Conservation (phyloP, 805 yeast genomes). For the Torulaspora indica region DNA sequence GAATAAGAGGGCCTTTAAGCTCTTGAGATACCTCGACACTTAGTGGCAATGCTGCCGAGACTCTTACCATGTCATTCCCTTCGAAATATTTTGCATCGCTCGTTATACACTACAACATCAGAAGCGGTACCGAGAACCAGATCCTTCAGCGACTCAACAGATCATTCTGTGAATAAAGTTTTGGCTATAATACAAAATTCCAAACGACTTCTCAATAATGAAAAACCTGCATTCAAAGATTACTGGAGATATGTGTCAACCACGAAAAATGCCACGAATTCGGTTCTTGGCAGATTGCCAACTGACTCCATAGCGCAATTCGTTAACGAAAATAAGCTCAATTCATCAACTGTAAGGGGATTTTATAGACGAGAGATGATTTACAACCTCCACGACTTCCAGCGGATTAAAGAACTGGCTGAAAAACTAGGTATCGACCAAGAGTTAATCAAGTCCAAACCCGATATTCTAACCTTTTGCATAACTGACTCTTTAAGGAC, state of each 20-base stretch:
- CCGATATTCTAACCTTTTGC: slow-evolving; percentile 18
- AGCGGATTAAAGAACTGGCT: neutral
- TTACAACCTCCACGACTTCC: slow-evolving; percentile 1
- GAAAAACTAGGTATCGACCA: neutral
- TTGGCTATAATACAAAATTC: slow-evolving; percentile 1
- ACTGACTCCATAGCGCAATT: slow-evolving; percentile 2
- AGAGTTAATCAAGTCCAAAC: neutral
- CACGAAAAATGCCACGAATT: neutral
- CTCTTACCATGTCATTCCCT: neutral
- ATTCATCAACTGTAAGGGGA: slow-evolving; percentile 13
- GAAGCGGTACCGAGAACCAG: neutral
- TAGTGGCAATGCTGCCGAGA: neutral
- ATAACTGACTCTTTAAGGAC: slow-evolving; percentile 17
- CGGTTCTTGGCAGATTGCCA: slow-evolving; percentile 2
- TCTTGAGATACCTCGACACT: neutral
- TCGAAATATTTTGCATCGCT: neutral
- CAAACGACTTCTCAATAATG: neutral
- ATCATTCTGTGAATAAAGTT: neutral
- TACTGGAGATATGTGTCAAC: slow-evolving; percentile 7
- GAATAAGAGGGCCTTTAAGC: neutral
- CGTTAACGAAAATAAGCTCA: slow-evolving; percentile 3
- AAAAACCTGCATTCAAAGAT: slow-evolving; percentile 4
- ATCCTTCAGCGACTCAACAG: neutral
- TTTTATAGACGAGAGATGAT: slow-evolving; percentile 15
- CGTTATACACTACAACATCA: neutral